A percentile compares a stretch with the other conserved stretches of the same genome.
phyloP scores from a whole-genome alignment of 129 eudicot species.

The Oenanthe sinensis region DNA sequence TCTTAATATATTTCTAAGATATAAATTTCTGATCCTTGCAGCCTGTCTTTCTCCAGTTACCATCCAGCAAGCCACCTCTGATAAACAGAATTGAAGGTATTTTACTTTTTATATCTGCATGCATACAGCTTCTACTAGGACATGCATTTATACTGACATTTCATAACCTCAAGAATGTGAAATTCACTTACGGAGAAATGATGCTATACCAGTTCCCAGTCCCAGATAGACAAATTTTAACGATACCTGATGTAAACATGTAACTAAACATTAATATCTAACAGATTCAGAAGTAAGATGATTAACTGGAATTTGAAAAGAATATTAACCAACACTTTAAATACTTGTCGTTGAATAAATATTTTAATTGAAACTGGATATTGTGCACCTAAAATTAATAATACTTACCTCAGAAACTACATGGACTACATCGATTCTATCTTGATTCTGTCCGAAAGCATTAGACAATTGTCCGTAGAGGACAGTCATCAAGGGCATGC shows the following conservation, averaged over 20 bases:
- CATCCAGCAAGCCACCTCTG: conserved; percentile 97
- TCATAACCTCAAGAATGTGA: neutral
- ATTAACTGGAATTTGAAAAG: neutral
- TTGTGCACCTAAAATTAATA: too few relatives aligned
- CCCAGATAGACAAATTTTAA: conserved; percentile 67
- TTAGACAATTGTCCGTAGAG: conserved; percentile 59
- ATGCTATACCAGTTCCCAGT: conserved; percentile 59
- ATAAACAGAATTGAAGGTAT: conserved; percentile 3
- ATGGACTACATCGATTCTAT: conserved; percentile 28
- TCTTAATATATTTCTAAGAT: conserved; percentile 62
- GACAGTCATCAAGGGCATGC: conserved; percentile 68
- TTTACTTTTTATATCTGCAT: neutral
- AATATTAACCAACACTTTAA: neutral
- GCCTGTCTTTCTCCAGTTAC: conserved; percentile 94
- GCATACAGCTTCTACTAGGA: neutral
- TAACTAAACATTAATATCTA: neutral
- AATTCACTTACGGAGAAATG: conserved; percentile 71
- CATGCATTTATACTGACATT: neutral
- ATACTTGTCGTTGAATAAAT: neutral
- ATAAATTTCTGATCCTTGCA: conserved; percentile 67
- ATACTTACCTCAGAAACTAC: conserved; percentile 64
- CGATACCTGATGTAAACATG: conserved; percentile 36
- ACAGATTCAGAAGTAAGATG: neutral
- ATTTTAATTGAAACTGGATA: neutral
- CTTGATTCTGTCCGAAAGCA: conserved; percentile 61